phyloP scores from a whole-genome alignment of 305 asterid species.

The Salvia sclarea region DNA sequence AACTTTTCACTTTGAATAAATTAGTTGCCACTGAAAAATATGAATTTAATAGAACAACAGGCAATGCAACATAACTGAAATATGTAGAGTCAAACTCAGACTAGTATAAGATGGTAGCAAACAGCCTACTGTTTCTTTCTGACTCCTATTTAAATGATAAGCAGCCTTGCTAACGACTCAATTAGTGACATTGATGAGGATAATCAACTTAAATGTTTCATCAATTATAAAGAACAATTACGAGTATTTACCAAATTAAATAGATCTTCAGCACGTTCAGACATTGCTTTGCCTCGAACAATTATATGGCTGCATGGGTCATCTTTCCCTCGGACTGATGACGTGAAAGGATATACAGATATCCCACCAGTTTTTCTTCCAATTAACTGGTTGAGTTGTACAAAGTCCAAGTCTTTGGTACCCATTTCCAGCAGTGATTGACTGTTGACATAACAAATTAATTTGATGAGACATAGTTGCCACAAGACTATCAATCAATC shows the following conservation, averaged over 20 bases:
- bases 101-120: neutral
- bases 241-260: conserved; percentile 68
- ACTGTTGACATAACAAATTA: conserved; percentile 55
- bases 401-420: conserved; percentile 90
- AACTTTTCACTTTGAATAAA: neutral
- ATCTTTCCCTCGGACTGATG: conserved; percentile 75
- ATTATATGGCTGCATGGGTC: conserved; percentile 77
- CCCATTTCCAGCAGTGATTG: conserved; percentile 99
- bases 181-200: conserved; percentile 6
- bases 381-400: conserved; percentile 86
- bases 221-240: conserved; percentile 22
- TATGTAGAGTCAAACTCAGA: neutral
- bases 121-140: neutral
- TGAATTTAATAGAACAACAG: conserved; percentile 1
- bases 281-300: conserved; percentile 94
- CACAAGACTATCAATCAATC: conserved; percentile 23
- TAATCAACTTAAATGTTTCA: conserved; percentile 16
- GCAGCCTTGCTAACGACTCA: conserved; percentile 18
- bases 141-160: neutral
- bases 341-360: conserved; percentile 87
- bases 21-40: neutral
- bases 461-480: neutral
- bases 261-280: conserved; percentile 83
- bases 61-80: conserved; percentile 1
- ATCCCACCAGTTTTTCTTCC: conserved; percentile 99